A percentile compares a stretch with the other conserved stretches of the same genome.
Evolutionary conservation across 805 yeast species (phyloP).

Genomic region (Metschnikowia chrysomelidarum): DNA sequence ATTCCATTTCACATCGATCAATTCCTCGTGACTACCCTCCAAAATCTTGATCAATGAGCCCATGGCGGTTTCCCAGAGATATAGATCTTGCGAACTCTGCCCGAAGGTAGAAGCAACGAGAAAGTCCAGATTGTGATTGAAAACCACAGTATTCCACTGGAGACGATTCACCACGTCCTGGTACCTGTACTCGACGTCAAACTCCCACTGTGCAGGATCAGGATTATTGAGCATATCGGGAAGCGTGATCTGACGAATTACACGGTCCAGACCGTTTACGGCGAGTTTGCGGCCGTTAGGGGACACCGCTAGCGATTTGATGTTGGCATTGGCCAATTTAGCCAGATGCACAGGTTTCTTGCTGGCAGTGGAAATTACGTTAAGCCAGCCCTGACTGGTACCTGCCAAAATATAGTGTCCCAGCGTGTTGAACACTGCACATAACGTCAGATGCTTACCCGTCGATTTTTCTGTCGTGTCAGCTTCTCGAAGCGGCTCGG

Average conservation of each 20-base stretch:
- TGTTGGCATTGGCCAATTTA: conserved; percentile 65
- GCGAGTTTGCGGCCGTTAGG: conserved; percentile 61
- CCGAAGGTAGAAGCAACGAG: conserved; percentile 88
- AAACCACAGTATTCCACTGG: conserved; percentile 82
- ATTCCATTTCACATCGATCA: conserved; percentile 87
- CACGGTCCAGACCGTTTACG: conserved; percentile 74
- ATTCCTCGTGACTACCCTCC: conserved; percentile 88
- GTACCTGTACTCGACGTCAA: conserved; percentile 75
- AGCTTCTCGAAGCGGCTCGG: conserved; percentile 17
- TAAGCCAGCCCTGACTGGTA: conserved; percentile 76
- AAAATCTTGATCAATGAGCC: conserved; percentile 87
- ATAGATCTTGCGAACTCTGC: conserved; percentile 78
- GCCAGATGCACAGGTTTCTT: conserved; percentile 44
- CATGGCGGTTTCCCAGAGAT: conserved; percentile 87
- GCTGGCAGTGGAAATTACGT: conserved; percentile 38
- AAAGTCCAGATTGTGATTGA: conserved; percentile 75
- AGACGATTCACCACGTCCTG: conserved; percentile 87
- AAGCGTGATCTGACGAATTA: conserved; percentile 59
- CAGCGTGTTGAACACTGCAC: conserved; percentile 48
- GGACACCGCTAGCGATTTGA: conserved; percentile 64
- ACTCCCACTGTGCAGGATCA: conserved; percentile 39
- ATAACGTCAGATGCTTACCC: conserved; percentile 44
- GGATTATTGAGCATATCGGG: conserved; percentile 41
- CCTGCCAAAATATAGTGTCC: conserved; percentile 67
- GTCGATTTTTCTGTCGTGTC: conserved; percentile 24